phyloP scores from a whole-genome alignment of 441 rosid species.

The Mallotus japonicus region DNA sequence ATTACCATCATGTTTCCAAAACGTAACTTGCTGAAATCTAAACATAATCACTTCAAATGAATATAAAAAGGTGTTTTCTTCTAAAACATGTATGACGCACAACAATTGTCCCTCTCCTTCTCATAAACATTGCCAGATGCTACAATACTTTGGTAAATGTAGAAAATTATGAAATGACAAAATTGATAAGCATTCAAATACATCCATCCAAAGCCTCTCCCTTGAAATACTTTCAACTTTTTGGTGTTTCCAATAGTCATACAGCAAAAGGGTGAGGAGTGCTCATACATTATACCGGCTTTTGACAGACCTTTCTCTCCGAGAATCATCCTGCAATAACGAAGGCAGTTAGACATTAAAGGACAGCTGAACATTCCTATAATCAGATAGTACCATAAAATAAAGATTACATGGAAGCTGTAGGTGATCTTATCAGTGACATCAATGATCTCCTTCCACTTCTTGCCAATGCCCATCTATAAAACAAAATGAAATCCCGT shows the following conservation, averaged over 20 bases:
- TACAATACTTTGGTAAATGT: slow-evolving; percentile 2
- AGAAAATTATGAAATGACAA: slow-evolving; percentile 11
- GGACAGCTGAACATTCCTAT: neutral
- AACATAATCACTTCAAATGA: neutral
- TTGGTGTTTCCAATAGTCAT: neutral
- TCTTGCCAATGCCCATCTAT: slow-evolving; percentile 85
- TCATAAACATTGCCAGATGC: neutral
- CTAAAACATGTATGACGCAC: neutral
- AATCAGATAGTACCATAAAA: slow-evolving; percentile 8
- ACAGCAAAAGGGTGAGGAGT: neutral
- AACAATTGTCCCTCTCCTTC: neutral
- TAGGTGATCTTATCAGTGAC: slow-evolving; percentile 70
- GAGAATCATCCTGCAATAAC: slow-evolving; percentile 69
- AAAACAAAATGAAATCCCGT: slow-evolving; percentile 6
- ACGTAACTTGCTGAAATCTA: neutral
- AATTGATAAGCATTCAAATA: neutral
- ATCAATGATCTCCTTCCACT: slow-evolving; percentile 93
- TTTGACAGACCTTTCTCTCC: slow-evolving; percentile 51
- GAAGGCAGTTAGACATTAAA: slow-evolving; percentile 18
- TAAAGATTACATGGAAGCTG: slow-evolving; percentile 63
- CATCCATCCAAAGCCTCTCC: slow-evolving; percentile 1
- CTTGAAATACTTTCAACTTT: neutral
- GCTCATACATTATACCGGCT: slow-evolving; percentile 60
- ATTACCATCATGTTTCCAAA: neutral
- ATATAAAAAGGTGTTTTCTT: neutral